Base-by-base conservation (phyloP, 108 stramenopile species). In the Cylindrotheca closterium region DNA sequence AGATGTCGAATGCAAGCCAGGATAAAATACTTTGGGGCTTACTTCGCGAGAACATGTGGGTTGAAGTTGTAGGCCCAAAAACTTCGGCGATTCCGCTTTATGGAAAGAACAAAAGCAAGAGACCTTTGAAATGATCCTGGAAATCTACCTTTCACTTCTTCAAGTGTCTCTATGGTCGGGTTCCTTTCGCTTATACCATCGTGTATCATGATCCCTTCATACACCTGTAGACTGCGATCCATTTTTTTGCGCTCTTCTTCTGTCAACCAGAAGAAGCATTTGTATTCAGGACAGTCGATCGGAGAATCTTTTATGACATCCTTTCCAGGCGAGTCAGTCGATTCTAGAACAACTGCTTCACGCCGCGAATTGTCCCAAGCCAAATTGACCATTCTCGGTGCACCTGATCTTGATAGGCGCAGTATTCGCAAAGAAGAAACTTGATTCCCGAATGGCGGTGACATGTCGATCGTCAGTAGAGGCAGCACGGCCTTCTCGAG, bases 211-310 rank as follows among this genome's bases (percentile, higher is more conserved):
- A 84, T 72, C 37, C 78, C 68, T 51, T 55, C 31, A 30, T 60
- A 84, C 21, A 84, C 63, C 61, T 63, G 27, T 17, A 63, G 45
- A 8, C 51, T 47, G 25, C 32, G 24, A 55, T 73, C 71, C 28
- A 73, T 65, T 25, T 21, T 27, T 10, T 46, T 33, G 24, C 24
- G 33, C 46, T 51, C 34, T 28, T 34, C 56, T 46, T 58, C 30
- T 21, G 55, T 54, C 65, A 80, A 58, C n/a, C 65, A 63, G 56
- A 77, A 80, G 47, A 84, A 76, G 25, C 74, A 77, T 27, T 84
- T 61, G 34, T 87, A 91, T 60, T 89, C 85, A 2, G 85, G 88
- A 46, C 72, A 86, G 27, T 84, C 82, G 22, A 82, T 75, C 23
- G 86, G 80, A 37, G 65, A 73, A 46, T 91, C 89, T 51, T 67